Percentiles rank a stretch among this genome's conserved stretches.
Evolutionary conservation across 2,329 filamentous ascomycete genomes (phyloP).

Genomic region (Colletotrichum camelliae): DNA sequence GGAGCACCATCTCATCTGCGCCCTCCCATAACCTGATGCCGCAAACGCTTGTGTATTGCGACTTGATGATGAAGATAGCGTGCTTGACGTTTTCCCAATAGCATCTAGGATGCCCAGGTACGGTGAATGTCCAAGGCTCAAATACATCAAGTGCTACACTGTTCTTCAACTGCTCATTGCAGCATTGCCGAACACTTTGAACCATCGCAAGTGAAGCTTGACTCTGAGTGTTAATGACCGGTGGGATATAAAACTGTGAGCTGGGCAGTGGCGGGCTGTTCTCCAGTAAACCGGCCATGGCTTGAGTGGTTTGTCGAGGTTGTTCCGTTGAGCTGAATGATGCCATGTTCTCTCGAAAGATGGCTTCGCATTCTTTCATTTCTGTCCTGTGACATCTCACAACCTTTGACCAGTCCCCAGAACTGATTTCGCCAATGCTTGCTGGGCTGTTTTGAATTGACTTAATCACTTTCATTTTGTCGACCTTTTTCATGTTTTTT

Average conservation of each 20-base stretch:
- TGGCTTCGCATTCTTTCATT: not conserved
- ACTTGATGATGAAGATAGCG: not conserved
- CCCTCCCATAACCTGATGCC: not conserved
- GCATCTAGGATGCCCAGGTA: not conserved
- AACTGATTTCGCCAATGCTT: not conserved
- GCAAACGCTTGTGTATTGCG: not conserved
- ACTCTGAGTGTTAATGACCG: not conserved
- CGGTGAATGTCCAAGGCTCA: not conserved
- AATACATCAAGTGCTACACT: not conserved
- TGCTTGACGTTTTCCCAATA: not conserved
- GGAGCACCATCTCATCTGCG: not conserved
- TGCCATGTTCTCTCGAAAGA: not conserved
- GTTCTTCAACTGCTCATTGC: not conserved
- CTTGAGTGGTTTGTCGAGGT: not conserved
- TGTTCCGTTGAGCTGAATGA: not conserved
- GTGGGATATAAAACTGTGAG: not conserved
- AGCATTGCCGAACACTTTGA: not conserved
- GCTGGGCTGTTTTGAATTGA: not conserved
- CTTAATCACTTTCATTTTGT: not conserved
- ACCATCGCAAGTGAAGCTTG: rapidly evolving
- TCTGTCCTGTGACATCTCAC: not conserved
- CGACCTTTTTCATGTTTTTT: not conserved
- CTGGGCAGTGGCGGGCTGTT: rapidly evolving
- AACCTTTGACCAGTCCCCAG: not conserved
- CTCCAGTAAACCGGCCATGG: not conserved